These are phyloP conservation scores for Pythium folliculosum DNA, from an alignment of 352 stramenopile species.

Conservation along the genomic window DNA sequence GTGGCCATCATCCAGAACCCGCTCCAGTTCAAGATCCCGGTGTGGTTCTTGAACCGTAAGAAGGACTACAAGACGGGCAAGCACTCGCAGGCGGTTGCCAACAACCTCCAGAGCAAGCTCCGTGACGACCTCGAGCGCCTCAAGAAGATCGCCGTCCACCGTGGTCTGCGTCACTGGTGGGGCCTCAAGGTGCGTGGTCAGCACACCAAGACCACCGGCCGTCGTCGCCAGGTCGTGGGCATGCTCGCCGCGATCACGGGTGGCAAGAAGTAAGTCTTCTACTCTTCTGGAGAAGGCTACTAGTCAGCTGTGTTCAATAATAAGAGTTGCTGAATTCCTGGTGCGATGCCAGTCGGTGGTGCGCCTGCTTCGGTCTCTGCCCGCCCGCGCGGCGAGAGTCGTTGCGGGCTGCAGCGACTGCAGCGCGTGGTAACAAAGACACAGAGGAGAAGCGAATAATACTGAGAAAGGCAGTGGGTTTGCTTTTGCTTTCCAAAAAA, in stretches of 20 bases:
- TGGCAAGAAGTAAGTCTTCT: constrained; percentile 70
- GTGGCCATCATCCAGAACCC: constrained; percentile 99
- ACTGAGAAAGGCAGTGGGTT: constrained; percentile 27
- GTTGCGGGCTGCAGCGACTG: not conserved
- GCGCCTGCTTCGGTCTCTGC: constrained; percentile 20
- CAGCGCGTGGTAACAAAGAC: constrained; percentile 20
- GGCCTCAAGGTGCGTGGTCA: constrained; percentile 99
- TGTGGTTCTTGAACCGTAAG: constrained; percentile 99
- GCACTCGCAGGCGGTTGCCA: constrained; percentile 98
- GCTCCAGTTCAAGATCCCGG: constrained; percentile 99
- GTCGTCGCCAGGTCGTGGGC: constrained; percentile 85
- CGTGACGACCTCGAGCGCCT: constrained; percentile 99
- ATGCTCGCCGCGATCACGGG: constrained; percentile 55
- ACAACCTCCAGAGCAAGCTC: constrained; percentile 98
- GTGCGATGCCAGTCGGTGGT: constrained; percentile 46
- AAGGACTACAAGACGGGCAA: constrained; percentile 99
- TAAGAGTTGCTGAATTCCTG: constrained; percentile 64
- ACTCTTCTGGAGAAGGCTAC: constrained; percentile 30
- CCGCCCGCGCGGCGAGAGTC: not conserved
- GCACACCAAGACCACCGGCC: constrained; percentile 99
- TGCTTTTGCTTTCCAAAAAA: constrained; percentile 30
- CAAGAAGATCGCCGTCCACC: constrained; percentile 99
- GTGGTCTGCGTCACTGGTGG: constrained; percentile 99
- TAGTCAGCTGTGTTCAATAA: constrained; percentile 43
- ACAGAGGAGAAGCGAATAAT: constrained; percentile 30